Conservation (phyloP, 2,329 filamentous ascomycete species). For the Diplodia corticola region DNA sequence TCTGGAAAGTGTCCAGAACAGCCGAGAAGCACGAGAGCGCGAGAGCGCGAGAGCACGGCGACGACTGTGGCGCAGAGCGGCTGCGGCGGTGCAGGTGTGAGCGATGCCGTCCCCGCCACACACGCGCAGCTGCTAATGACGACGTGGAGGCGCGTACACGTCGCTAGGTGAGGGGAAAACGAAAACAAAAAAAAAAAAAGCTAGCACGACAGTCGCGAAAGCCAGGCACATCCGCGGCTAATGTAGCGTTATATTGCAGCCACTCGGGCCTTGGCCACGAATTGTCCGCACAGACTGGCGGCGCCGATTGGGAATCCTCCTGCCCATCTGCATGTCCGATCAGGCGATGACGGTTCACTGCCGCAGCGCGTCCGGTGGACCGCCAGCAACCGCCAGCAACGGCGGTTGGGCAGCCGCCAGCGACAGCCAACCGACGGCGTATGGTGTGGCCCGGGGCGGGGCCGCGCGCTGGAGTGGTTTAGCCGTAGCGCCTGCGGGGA, state of each 20-base stretch:
- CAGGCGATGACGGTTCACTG: not conserved
- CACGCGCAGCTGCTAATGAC: not conserved
- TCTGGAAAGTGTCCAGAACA: conserved; percentile 10
- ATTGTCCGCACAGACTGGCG: not conserved
- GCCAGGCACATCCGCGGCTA: not conserved
- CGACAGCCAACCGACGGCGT: not conserved
- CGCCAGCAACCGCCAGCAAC: not conserved
- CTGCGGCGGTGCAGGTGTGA: not conserved
- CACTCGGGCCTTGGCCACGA: not conserved
- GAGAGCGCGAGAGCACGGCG: too few relatives aligned
- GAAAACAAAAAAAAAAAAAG: too few relatives aligned
- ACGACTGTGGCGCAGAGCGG: not conserved
- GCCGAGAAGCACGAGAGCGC: too few relatives aligned
- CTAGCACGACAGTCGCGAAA: not conserved
- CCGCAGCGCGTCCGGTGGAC: not conserved
- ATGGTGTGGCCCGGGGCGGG: not conserved
- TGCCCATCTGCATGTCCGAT: conserved; percentile 14
- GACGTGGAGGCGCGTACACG: not conserved
- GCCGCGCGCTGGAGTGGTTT: not conserved
- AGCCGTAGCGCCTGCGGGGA: conserved; percentile 1
- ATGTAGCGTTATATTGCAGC: not conserved
- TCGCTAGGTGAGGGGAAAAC: conserved; percentile 1
- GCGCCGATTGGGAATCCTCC: conserved; percentile 9
- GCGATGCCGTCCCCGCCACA: not conserved
- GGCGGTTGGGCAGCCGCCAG: not conserved